These are phyloP conservation scores for Wolfiporia cocos DNA, from an alignment of 1,284 basidiomycete species.

Conservation along the genomic window DNA sequence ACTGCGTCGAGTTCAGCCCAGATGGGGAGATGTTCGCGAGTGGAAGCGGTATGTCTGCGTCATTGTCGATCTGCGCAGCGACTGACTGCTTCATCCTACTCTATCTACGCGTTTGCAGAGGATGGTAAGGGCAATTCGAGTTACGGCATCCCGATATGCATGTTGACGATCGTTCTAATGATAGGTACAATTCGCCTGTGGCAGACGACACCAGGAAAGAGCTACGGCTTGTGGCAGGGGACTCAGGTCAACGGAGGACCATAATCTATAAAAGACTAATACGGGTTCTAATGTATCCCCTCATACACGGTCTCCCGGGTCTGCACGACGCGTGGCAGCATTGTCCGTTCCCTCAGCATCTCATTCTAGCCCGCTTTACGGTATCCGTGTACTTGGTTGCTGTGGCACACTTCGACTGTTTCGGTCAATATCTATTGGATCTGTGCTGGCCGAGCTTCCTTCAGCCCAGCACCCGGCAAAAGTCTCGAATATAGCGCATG, in stretches of 20 bases:
- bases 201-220: constrained; percentile 92
- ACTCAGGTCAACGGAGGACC: constrained; percentile 42
- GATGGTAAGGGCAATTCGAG: constrained; percentile 44
- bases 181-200: constrained; percentile 89
- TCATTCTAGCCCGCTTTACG: too few relatives aligned
- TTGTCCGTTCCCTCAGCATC: constrained; percentile 1
- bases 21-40: constrained; percentile 99
- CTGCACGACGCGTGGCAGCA: constrained; percentile 3
- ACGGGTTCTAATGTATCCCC: constrained; percentile 16
- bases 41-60: constrained; percentile 72
- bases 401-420: too few relatives aligned
- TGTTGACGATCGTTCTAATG: too few relatives aligned
- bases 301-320: constrained; percentile 4
- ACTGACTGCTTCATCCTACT: constrained; percentile 12
- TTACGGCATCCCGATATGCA: too few relatives aligned
- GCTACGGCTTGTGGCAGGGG: constrained; percentile 91
- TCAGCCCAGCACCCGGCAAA: too few relatives aligned
- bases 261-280: constrained; percentile 21
- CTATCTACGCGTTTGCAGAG: constrained; percentile 41
- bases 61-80: constrained; percentile 1
- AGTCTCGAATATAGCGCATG: too few relatives aligned
- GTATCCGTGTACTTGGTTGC: too few relatives aligned
- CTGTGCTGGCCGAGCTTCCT: too few relatives aligned
- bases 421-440: too few relatives aligned
- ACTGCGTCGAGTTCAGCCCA: constrained; percentile 90